Percentiles rank a stretch among this genome's conserved stretches.
These are phyloP conservation scores for Neurospora hispaniola DNA, from an alignment of 495 filamentous ascomycete genomes.

Conservation along the genomic window DNA sequence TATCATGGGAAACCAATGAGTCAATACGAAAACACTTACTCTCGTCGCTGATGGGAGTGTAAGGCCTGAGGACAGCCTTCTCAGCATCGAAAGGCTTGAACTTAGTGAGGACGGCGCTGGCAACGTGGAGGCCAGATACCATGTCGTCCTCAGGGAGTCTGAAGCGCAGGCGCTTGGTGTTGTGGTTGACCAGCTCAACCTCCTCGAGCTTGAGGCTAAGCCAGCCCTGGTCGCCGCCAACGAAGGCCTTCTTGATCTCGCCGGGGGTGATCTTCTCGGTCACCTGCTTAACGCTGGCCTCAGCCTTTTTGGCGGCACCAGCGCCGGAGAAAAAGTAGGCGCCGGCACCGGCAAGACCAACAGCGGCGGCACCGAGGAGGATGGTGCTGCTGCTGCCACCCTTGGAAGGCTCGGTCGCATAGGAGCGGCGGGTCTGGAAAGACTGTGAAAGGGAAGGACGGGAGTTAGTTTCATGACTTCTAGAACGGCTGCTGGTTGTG, in stretches of 20 bases:
- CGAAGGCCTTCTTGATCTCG: slow-evolving; percentile 51
- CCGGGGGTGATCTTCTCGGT: slow-evolving; percentile 11
- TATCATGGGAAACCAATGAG: background rate
- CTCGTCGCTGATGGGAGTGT: slow-evolving; percentile 85
- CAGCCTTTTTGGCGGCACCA: slow-evolving; percentile 38
- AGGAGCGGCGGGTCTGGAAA: slow-evolving; percentile 28
- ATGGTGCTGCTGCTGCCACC: slow-evolving; percentile 28
- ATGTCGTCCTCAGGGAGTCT: slow-evolving; percentile 71
- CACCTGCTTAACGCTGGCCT: slow-evolving; percentile 37
- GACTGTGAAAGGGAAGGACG: slow-evolving; percentile 3
- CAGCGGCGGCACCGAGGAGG: slow-evolving; percentile 30
- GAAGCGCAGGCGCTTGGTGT: slow-evolving; percentile 83
- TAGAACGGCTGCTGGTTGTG: background rate
- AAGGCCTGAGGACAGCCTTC: slow-evolving; percentile 81
- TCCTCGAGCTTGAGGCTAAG: slow-evolving; percentile 67
- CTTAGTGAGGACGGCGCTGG: slow-evolving; percentile 81
- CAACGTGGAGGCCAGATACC: slow-evolving; percentile 67
- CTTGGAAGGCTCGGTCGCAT: slow-evolving; percentile 40
- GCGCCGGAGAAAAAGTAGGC: slow-evolving; percentile 42
- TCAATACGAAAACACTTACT: slow-evolving; percentile 34
- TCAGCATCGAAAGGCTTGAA: slow-evolving; percentile 66
- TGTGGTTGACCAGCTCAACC: slow-evolving; percentile 71
- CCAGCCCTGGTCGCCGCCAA: slow-evolving; percentile 79
- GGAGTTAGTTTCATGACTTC: background rate
- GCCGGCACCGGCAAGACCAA: slow-evolving; percentile 35